Conservation (phyloP, 2,329 filamentous ascomycete genomes). For the Cladophialophora bantiana region DNA sequence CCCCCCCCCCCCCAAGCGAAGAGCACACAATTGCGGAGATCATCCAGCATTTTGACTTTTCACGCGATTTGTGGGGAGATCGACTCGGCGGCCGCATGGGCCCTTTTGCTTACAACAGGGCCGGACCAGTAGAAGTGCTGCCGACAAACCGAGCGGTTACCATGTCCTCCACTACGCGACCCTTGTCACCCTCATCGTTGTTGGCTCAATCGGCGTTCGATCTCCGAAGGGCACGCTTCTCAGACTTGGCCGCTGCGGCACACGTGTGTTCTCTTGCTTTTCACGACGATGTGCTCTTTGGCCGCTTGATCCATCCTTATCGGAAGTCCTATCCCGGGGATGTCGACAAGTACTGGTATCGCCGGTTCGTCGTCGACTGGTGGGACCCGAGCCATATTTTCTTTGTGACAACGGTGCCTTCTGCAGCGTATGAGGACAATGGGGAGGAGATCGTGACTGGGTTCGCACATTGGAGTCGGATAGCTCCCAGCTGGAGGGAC, state of each 20-base stretch:
- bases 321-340: conserved; percentile 32
- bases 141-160: neutral
- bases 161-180: conserved; percentile 8
- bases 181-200: neutral
- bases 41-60: neutral
- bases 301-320: conserved; percentile 36
- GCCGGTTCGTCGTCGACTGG: conserved; percentile 36
- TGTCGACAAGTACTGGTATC: conserved; percentile 37
- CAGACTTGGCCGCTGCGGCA: conserved; percentile 32
- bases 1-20: neutral
- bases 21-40: neutral
- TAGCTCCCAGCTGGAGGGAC: conserved; percentile 26
- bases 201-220: conserved; percentile 12
- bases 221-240: conserved; percentile 31
- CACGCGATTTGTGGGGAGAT: conserved; percentile 1
- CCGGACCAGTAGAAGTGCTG: neutral
- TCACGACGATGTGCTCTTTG: conserved; percentile 38
- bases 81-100: conserved; percentile 20
- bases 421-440: neutral
- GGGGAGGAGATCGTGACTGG: conserved; percentile 32
- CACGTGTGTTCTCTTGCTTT: conserved; percentile 32
- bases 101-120: neutral
- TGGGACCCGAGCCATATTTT: conserved; percentile 38
- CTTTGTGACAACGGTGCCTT: conserved; percentile 32
- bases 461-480: conserved; percentile 36